phyloP scores from a whole-genome alignment of 768 basidiomycete species.

The Pisolithus microcarpus region DNA sequence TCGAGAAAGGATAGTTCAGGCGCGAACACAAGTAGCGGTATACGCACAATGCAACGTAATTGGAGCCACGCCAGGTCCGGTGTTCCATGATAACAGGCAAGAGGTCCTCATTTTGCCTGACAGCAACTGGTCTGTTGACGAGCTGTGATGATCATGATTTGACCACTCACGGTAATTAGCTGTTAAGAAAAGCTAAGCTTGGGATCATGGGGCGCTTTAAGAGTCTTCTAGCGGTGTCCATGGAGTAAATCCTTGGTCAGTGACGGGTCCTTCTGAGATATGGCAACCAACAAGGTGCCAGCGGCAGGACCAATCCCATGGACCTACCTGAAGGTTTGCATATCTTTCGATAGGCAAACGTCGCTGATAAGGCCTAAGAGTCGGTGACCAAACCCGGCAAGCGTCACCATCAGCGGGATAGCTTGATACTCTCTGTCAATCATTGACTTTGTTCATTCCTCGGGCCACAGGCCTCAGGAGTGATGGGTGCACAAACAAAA shows the following conservation, averaged over 20 bases:
- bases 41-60: conserved; percentile 60
- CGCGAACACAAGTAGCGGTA: not conserved
- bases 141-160: not conserved
- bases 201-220: conserved; percentile 35
- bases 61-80: conserved; percentile 57
- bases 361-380: no score
- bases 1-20: not conserved
- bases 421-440: no score
- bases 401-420: no score
- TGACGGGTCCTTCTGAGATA: no score
- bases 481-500: no score
- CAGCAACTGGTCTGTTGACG: conserved; percentile 9
- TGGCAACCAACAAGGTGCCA: no score
- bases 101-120: conserved; percentile 59
- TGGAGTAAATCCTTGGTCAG: conserved; percentile 1
- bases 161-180: conserved; percentile 46
- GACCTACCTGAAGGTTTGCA: no score
- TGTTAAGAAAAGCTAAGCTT: conserved; percentile 47
- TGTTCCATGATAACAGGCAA: conserved; percentile 58
- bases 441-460: no score
- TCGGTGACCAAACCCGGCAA: no score
- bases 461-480: no score
- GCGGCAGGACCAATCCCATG: no score
- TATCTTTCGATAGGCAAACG: no score
- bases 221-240: conserved; percentile 21